These are phyloP conservation scores for Clonostachys solani DNA, from an alignment of 2,329 filamentous ascomycete genomes.

Conservation along the genomic window DNA sequence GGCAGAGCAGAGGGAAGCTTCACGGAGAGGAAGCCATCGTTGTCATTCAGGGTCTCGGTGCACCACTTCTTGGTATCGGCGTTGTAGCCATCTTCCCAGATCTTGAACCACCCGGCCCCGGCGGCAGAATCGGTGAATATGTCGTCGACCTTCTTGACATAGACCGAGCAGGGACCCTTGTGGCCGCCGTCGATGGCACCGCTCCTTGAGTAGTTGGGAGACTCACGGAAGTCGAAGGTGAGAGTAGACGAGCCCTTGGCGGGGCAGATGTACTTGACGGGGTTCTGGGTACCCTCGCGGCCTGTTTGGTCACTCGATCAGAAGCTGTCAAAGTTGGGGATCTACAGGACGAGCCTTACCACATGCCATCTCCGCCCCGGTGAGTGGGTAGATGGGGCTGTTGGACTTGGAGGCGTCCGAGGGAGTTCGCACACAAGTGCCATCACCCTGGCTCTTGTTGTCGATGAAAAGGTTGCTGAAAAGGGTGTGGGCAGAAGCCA, in stretches of 20 bases:
- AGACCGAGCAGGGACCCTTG: conserved; percentile 68
- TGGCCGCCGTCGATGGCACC: conserved; percentile 57
- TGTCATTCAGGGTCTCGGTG: conserved; percentile 62
- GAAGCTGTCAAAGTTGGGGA: background rate
- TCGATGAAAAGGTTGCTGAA: conserved; percentile 63
- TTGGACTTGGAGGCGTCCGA: conserved; percentile 45
- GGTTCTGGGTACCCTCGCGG: conserved; percentile 28
- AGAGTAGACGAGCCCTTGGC: conserved; percentile 48
- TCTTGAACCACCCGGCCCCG: conserved; percentile 74
- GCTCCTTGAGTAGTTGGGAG: conserved; percentile 48
- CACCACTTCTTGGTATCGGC: conserved; percentile 56
- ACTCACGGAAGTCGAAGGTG: conserved; percentile 63
- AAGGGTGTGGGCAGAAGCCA: conserved; percentile 52
- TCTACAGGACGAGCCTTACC: conserved; percentile 38
- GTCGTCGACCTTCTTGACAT: conserved; percentile 64
- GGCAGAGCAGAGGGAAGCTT: conserved; percentile 57
- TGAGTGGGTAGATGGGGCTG: conserved; percentile 51
- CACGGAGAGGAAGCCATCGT: conserved; percentile 60
- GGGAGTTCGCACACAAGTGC: conserved; percentile 67
- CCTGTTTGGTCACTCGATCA: conserved; percentile 23
- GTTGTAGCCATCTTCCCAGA: conserved; percentile 67
- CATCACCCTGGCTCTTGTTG: conserved; percentile 62
- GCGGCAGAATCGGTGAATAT: conserved; percentile 46
- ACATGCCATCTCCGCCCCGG: conserved; percentile 64
- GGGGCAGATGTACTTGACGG: conserved; percentile 44